Conservation (phyloP, 177 flowering plant genomes). For the Vitis hybrid region DNA sequence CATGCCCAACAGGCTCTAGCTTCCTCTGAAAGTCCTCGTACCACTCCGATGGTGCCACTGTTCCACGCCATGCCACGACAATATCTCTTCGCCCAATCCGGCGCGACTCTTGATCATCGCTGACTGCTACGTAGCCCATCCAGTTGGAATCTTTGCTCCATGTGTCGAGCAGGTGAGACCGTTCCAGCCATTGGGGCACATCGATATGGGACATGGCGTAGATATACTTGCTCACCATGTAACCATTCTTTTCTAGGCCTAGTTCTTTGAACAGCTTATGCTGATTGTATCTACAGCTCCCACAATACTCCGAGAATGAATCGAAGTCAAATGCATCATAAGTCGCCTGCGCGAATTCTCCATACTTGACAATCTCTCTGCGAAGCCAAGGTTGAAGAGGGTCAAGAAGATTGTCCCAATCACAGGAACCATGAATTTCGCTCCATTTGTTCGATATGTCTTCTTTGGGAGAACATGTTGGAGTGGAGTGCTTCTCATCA, state of each 20-base stretch:
- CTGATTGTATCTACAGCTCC: constrained; percentile 23
- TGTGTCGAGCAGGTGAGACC: constrained; percentile 4
- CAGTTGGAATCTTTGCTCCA: constrained; percentile 34
- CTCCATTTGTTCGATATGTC: constrained; percentile 21
- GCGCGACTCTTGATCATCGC: constrained; percentile 16
- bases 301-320: constrained; percentile 26
- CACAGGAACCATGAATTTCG: constrained; percentile 26
- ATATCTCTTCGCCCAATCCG: constrained; percentile 39
- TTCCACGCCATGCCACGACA: constrained; percentile 32
- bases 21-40: constrained; percentile 13
- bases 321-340: constrained; percentile 37
- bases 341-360: constrained; percentile 35
- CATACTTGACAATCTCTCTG: constrained; percentile 31
- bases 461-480: constrained; percentile 25
- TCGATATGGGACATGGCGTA: constrained; percentile 29
- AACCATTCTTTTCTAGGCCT: constrained; percentile 21
- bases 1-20: constrained; percentile 8
- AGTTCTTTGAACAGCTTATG: constrained; percentile 16
- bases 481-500: constrained; percentile 15
- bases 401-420: constrained; percentile 32
- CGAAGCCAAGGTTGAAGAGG: constrained; percentile 33
- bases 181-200: constrained; percentile 21
- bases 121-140: constrained; percentile 42
- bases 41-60: constrained; percentile 31
- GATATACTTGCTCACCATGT: constrained; percentile 28